Base-by-base conservation (phyloP, 2,329 filamentous ascomycete species). In the Periconia sp. region DNA sequence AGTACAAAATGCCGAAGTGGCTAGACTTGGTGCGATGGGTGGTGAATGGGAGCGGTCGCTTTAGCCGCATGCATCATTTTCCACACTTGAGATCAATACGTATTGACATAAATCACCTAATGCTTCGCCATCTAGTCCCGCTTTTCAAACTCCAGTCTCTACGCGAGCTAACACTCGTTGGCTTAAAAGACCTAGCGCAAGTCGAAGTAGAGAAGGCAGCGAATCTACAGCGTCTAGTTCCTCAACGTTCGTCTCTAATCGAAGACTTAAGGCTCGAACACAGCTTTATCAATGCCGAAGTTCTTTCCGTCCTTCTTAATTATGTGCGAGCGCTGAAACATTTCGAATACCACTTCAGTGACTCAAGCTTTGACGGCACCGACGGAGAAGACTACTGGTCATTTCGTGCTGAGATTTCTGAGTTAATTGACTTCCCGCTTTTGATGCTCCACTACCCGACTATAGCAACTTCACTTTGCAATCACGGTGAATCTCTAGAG, bases 121-220 rank as follows among this genome's bases (percentile, higher is more conserved):
- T 28, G 2, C 31, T 61, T 28, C 43, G 33, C 13, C 40, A 54
- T 13, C 22, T 66, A 8, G 40, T 43, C 6, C 60, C 60, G 5
- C n/a, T 64, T 2, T 57, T 65, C 19, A 54, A 43, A 5, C 26
- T 63, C 8, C 50, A 46, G 4, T 56, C 59, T 3, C 40, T 66
- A 22, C 49, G 48, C 13, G 48, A 35, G 22, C 40, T 66, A 4
- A 21, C 39, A 4, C 15, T 65, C 5, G 36, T 39, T 19, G 50
- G 40, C 7, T 15, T 60, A 13, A 16, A 41, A 26, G 33, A 45
- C 13, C n/a, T 34, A 25, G 28, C 32, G 9, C 23, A 28, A 4
- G 19, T 36, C 11, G 34, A 38, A 17, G 36, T 30, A 35, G 43
- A 23, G 4, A 35, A 36, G 23, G 35, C 40, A 16, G 40, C 39